These are phyloP conservation scores for Somion occarium DNA, from an alignment of 1,284 basidiomycete genomes.

Conservation along the genomic window DNA sequence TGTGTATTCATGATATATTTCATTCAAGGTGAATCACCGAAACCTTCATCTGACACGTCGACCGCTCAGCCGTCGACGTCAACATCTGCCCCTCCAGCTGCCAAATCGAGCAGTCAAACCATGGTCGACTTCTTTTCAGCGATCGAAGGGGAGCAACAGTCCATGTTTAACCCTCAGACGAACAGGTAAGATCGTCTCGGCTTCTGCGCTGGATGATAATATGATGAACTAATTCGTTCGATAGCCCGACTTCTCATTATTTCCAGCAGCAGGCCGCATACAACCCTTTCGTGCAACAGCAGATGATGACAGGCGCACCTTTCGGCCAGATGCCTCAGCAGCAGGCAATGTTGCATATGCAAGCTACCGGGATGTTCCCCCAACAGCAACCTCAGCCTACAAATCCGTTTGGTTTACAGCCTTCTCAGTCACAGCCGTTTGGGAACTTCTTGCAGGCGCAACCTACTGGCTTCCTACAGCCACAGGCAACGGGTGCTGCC, in stretches of 20 bases:
- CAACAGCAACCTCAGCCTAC: slow-evolving; percentile 22
- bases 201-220: neutral
- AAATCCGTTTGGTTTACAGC: slow-evolving; percentile 25
- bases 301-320: slow-evolving; percentile 52
- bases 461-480: slow-evolving; percentile 39
- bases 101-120: slow-evolving; percentile 26
- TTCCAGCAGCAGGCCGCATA: slow-evolving; percentile 61
- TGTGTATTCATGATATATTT: too few relatives aligned
- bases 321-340: slow-evolving; percentile 29
- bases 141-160: slow-evolving; percentile 80
- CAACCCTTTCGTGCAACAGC: slow-evolving; percentile 76
- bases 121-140: slow-evolving; percentile 89
- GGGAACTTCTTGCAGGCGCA: slow-evolving; percentile 46
- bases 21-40: slow-evolving; percentile 13
- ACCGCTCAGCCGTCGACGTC: slow-evolving; percentile 20
- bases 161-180: slow-evolving; percentile 66
- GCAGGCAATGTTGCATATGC: slow-evolving; percentile 28
- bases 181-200: slow-evolving; percentile 39
- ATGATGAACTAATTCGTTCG: neutral
- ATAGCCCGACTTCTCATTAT: slow-evolving; percentile 48
- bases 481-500: slow-evolving; percentile 74
- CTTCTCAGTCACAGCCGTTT: slow-evolving; percentile 41
- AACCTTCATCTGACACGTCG: slow-evolving; percentile 12
- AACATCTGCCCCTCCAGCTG: slow-evolving; percentile 14
- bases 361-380: slow-evolving; percentile 28